phyloP scores from a whole-genome alignment of 1,284 basidiomycete species.

The Ustilago bromivora region DNA sequence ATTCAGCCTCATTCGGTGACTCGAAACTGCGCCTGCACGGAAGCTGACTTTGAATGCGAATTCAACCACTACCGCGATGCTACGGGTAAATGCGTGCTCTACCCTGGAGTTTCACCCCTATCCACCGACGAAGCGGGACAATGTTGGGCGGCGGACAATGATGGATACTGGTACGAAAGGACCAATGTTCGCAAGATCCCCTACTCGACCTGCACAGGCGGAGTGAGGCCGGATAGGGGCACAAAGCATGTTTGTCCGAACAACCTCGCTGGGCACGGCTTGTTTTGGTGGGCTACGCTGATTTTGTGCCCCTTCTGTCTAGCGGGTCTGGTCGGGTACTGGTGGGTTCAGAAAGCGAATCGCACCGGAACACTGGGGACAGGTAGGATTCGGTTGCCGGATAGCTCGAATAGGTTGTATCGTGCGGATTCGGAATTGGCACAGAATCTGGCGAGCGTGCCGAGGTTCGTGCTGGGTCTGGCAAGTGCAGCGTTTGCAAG shows the following conservation, averaged over 20 bases:
- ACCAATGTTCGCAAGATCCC: slow-evolving; percentile 66
- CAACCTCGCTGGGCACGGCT: slow-evolving; percentile 52
- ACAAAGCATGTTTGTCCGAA: slow-evolving; percentile 54
- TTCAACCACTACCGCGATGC: slow-evolving; percentile 66
- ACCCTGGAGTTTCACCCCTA: slow-evolving; percentile 52
- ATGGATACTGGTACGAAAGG: slow-evolving; percentile 68
- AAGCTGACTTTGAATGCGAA: slow-evolving; percentile 68
- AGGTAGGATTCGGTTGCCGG: slow-evolving; percentile 46
- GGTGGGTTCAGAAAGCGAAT: slow-evolving; percentile 74
- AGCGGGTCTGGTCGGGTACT: slow-evolving; percentile 56
- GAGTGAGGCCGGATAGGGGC: slow-evolving; percentile 62
- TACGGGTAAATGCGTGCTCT: slow-evolving; percentile 57
- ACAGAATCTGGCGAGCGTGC: slow-evolving; percentile 71
- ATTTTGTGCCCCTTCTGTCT: slow-evolving; percentile 53
- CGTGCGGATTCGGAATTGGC: slow-evolving; percentile 76
- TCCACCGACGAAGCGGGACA: slow-evolving; percentile 50
- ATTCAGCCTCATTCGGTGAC: slow-evolving; percentile 54
- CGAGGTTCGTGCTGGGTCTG: slow-evolving; percentile 46
- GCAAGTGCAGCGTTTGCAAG: slow-evolving; percentile 41
- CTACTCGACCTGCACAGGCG: slow-evolving; percentile 61
- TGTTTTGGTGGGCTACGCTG: slow-evolving; percentile 66
- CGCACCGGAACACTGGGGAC: background rate
- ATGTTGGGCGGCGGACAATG: slow-evolving; percentile 52
- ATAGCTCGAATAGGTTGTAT: slow-evolving; percentile 59
- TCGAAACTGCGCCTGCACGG: slow-evolving; percentile 62